Percentiles rank a stretch among this genome's conserved stretches.
Evolutionary conservation across 805 yeast species (phyloP).

Genomic region (Candida montana): DNA sequence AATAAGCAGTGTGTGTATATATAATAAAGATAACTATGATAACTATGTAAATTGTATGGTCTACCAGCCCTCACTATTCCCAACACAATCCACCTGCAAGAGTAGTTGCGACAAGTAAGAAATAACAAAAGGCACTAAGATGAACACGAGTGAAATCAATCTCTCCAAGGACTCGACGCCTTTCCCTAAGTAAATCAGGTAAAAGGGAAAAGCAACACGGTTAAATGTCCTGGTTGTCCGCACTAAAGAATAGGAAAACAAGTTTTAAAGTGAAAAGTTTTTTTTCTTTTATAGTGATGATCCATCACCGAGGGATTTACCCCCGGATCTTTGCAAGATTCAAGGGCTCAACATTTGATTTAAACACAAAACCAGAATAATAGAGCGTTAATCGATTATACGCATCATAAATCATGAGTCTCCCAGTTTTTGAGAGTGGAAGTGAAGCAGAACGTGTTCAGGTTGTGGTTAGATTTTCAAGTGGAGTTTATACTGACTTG

Average conservation of each 20-base stretch:
- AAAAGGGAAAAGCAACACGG: slow-evolving; percentile 61
- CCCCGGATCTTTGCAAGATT: slow-evolving; percentile 1
- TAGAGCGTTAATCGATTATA: too few species aligned
- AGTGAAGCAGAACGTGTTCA: slow-evolving; percentile 5
- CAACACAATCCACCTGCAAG: slow-evolving; percentile 35
- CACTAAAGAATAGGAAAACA: slow-evolving; percentile 34
- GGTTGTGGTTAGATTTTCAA: slow-evolving; percentile 41
- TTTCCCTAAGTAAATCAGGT: slow-evolving; percentile 29
- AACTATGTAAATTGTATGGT: slow-evolving; percentile 41
- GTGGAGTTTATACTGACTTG: slow-evolving; percentile 36
- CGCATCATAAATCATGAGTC: slow-evolving; percentile 2
- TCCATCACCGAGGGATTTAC: not conserved
- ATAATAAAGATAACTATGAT: not conserved
- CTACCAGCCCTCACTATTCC: slow-evolving; percentile 61
- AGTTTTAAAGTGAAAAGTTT: slow-evolving; percentile 7
- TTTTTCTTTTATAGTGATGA: not conserved
- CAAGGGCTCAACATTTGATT: too few species aligned
- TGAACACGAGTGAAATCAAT: slow-evolving; percentile 42
- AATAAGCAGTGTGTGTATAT: not conserved
- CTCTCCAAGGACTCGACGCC: slow-evolving; percentile 76
- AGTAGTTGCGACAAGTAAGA: slow-evolving; percentile 26
- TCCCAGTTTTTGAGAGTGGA: slow-evolving; percentile 1
- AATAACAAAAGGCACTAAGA: slow-evolving; percentile 61
- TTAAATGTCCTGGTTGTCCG: slow-evolving; percentile 66
- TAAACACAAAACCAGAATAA: too few species aligned